Evolutionary conservation across 352 stramenopile genomes (phyloP), one percentile per base, ranked within the genome.

Genomic region (Phytophthora capsici): DNA sequence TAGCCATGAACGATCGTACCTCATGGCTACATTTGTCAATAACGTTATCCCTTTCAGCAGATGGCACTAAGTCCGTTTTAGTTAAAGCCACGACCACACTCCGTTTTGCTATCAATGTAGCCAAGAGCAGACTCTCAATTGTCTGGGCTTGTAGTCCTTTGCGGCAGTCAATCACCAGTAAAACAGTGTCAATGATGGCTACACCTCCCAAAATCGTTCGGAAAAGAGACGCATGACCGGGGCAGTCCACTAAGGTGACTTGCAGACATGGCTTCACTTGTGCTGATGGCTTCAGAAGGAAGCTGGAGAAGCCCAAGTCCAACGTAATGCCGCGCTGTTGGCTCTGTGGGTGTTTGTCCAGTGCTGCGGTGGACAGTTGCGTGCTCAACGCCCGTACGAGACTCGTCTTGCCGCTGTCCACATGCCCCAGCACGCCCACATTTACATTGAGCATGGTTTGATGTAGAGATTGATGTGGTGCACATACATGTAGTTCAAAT

Each of bases 81-180:
- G 99, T 99, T 7, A 99, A 78, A 1, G 70, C 80, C 6, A 98
- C 90, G 14, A 99, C 80, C 30, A 99, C 82, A 32, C 97, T 77
- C 36, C 94, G 78, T 14, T 85, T 60, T 2, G 88, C 88, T 0
- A 89, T 94, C 30, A 99, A 89, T 74, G 98, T 89, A 6, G 92
- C 96, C 47, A 99, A 90, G 25, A 99, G 83, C 6, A 99, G 81
- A 59, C 97, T 99, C 87, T 99, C 98, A 23, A 98, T 93, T 10
- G 98, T 99, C 85, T 99, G 98, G 3, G 97, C 90, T 75, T 99
- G 97, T 19, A 99, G 97, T 8, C 97, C 97, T 74, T 99, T 99
- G 49, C 88, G 94, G 10, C 89, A 90, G 71, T 99, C 96, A 4
- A 99, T 89, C 14, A 99, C 96, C 17, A 99, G 78, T 19, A 99